A percentile compares a stretch with the other conserved stretches of the same genome.
Evolutionary conservation across 2,329 filamentous ascomycete genomes (phyloP).

Genomic region (Cercospora sp.): DNA sequence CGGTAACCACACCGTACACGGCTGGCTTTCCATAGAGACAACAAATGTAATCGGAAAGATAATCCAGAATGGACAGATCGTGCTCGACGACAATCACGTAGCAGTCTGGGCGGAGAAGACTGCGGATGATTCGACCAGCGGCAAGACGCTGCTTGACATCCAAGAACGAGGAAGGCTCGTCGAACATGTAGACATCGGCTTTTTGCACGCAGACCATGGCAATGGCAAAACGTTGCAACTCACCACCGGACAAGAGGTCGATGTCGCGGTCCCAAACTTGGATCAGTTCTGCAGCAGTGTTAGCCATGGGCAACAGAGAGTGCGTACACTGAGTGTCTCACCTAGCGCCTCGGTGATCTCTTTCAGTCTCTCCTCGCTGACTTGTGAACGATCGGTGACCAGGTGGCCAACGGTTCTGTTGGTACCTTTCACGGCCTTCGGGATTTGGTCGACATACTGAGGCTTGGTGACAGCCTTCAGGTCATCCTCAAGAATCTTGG

Average conservation of each 20-base stretch:
- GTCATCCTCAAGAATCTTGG: conserved; percentile 94
- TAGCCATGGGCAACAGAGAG: conserved; percentile 30
- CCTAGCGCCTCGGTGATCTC: conserved; percentile 75
- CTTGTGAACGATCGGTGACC: conserved; percentile 72
- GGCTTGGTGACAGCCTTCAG: conserved; percentile 98
- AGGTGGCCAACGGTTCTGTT: conserved; percentile 74
- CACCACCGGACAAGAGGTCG: conserved; percentile 87
- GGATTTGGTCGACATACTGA: conserved; percentile 98
- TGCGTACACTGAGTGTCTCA: conserved; percentile 43
- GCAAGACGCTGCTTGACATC: conserved; percentile 99
- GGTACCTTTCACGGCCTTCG: conserved; percentile 80
- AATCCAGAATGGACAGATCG: conserved; percentile 97
- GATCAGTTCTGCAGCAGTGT: conserved; percentile 61
- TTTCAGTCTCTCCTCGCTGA: conserved; percentile 68
- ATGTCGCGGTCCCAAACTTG: conserved; percentile 93
- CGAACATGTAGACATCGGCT: conserved; percentile 99
- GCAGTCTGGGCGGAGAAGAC: conserved; percentile 81
- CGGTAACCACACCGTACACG: conserved; percentile 94
- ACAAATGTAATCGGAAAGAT: conserved; percentile 97
- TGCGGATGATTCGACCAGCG: conserved; percentile 88
- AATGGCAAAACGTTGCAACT: conserved; percentile 96
- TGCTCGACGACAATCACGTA: conserved; percentile 99
- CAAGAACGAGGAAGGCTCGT: conserved; percentile 97
- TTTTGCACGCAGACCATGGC: conserved; percentile 93
- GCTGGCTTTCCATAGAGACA: conserved; percentile 95